phyloP scores from a whole-genome alignment of 2,329 filamentous ascomycete species.

The Teratosphaeriaceae sp. region DNA sequence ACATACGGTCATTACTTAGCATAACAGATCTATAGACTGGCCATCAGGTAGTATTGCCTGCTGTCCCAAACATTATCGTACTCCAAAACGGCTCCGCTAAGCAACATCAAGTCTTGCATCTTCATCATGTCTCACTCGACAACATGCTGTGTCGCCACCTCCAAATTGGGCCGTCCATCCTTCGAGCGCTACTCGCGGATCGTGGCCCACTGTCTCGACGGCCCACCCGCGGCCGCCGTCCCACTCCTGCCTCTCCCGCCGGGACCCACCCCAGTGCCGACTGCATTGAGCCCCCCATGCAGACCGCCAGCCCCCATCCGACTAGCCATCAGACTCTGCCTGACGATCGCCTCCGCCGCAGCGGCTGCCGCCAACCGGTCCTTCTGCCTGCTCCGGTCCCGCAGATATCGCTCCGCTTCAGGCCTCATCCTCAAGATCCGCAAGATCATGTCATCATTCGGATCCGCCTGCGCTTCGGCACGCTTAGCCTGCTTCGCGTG shows the following conservation, averaged over 20 bases:
- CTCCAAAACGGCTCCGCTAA: no score
- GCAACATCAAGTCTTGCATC: no score
- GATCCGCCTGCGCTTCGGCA: slow-evolving; percentile 91
- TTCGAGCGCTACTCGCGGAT: slow-evolving; percentile 15
- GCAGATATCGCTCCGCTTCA: slow-evolving; percentile 79
- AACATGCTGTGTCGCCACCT: no score
- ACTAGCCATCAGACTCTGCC: slow-evolving; percentile 68
- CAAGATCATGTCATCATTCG: slow-evolving; percentile 96
- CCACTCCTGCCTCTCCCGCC: slow-evolving; percentile 1
- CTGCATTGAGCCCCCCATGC: background rate
- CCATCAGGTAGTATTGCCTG: no score
- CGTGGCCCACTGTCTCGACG: slow-evolving; percentile 13
- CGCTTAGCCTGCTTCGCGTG: slow-evolving; percentile 94
- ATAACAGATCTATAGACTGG: no score
- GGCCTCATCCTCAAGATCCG: slow-evolving; percentile 91
- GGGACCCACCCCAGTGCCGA: no score
- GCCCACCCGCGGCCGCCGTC: background rate
- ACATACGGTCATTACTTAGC: background rate
- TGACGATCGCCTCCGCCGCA: slow-evolving; percentile 88
- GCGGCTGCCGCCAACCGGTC: slow-evolving; percentile 85
- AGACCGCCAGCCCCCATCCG: slow-evolving; percentile 8
- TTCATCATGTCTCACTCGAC: no score
- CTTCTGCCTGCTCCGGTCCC: slow-evolving; percentile 86
- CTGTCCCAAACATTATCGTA: background rate
- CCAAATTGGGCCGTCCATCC: slow-evolving; percentile 1